Conservation (phyloP, 2,329 filamentous ascomycete genomes). For the Lecanicillium sp. region DNA sequence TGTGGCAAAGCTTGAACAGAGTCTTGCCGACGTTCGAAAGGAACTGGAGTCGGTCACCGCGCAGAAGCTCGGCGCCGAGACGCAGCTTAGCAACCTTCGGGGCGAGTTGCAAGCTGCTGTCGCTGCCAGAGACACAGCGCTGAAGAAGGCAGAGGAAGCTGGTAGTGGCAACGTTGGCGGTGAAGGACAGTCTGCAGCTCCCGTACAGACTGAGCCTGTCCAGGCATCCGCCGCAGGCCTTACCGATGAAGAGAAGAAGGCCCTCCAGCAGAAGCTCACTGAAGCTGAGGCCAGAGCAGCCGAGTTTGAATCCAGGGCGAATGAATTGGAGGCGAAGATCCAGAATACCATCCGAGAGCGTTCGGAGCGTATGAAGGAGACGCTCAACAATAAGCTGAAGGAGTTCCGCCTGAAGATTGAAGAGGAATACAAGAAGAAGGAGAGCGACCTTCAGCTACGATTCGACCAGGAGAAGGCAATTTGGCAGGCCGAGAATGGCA, state of each 20-base stretch:
- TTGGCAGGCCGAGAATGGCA: conserved; percentile 48
- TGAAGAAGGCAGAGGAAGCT: conserved; percentile 35
- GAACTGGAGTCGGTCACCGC: conserved; percentile 60
- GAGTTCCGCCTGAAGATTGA: conserved; percentile 53
- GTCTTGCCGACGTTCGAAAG: conserved; percentile 44
- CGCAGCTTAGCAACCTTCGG: conserved; percentile 50
- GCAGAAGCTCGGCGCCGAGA: conserved; percentile 64
- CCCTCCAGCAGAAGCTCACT: conserved; percentile 56
- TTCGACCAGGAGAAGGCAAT: conserved; percentile 60
- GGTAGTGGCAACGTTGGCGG: conserved; percentile 20
- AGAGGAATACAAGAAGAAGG: conserved; percentile 49
- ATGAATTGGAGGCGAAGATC: conserved; percentile 58
- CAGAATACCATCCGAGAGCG: conserved; percentile 56
- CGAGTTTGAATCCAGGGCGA: conserved; percentile 58
- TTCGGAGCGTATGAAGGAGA: conserved; percentile 63
- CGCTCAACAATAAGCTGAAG: conserved; percentile 62
- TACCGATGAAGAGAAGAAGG: conserved; percentile 53
- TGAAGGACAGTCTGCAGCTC: conserved; percentile 18
- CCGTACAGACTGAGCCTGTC: conserved; percentile 17
- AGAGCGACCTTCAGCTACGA: conserved; percentile 46
- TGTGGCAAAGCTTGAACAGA: conserved; percentile 40
- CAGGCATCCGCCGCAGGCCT: conserved; percentile 27
- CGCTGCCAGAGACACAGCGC: conserved; percentile 58
- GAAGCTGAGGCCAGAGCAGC: conserved; percentile 55
- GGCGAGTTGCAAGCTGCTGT: conserved; percentile 56